Percentiles rank a stretch among this genome's conserved stretches.
Evolutionary conservation across 441 rosid genomes (phyloP).

Genomic region (Arabidopsis lyrata): DNA sequence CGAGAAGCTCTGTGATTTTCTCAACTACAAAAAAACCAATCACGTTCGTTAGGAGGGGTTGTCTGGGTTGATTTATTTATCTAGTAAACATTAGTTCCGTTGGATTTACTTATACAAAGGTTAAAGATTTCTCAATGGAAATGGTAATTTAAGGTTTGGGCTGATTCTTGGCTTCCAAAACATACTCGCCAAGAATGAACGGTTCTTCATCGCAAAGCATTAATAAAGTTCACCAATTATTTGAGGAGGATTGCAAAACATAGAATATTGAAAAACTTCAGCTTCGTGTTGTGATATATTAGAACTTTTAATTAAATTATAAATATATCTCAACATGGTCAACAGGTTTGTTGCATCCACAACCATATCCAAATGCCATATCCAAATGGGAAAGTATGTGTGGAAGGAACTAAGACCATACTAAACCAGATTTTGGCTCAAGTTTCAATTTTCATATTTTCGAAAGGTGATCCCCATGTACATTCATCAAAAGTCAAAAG

Average conservation of each 20-base stretch:
- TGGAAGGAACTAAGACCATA: neutral
- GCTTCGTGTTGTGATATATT: neutral
- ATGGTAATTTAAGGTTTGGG: neutral
- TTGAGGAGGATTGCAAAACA: neutral
- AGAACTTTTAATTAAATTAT: neutral
- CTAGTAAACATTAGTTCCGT: neutral
- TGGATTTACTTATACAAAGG: neutral
- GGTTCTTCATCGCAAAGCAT: neutral
- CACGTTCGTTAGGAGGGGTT: neutral
- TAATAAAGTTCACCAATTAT: neutral
- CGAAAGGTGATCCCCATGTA: neutral
- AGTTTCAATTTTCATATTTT: slow-evolving; percentile 2
- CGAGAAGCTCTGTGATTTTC: slow-evolving; percentile 4
- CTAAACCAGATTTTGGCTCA: neutral
- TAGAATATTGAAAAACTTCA: neutral
- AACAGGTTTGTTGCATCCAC: neutral
- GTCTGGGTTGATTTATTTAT: neutral
- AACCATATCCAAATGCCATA: neutral
- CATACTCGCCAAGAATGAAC: neutral
- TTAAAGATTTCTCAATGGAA: neutral
- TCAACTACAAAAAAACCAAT: neutral
- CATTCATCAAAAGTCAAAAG: slow-evolving; percentile 10
- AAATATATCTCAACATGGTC: neutral
- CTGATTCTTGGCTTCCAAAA: neutral
- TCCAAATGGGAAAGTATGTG: neutral